These are phyloP conservation scores for Cinnamomum micranthum DNA, from an alignment of 164 flowering plant species.

Conservation along the genomic window DNA sequence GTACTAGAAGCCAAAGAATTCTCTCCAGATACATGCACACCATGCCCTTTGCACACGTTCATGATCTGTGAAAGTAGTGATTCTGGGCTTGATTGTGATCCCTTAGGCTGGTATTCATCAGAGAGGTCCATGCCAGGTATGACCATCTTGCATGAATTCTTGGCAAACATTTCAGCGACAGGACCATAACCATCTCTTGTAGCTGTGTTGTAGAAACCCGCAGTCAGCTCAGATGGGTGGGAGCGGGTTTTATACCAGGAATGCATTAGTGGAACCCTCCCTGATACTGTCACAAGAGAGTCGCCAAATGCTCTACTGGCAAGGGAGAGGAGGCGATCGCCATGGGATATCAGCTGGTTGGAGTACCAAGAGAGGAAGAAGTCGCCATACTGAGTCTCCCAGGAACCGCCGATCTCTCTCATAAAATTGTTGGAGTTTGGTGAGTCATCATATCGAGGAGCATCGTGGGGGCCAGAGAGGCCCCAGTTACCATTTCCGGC, in stretches of 20 bases:
- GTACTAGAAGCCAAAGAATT: conserved; percentile 36
- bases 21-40: conserved; percentile 60
- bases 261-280: conserved; percentile 66
- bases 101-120: conserved; percentile 44
- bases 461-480: conserved; percentile 84
- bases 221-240: conserved; percentile 74
- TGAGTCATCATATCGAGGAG: conserved; percentile 49
- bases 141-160: conserved; percentile 55
- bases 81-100: conserved; percentile 57
- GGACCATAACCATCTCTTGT: conserved; percentile 64
- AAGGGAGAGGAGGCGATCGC: conserved; percentile 59
- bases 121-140: conserved; percentile 81
- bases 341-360: conserved; percentile 58
- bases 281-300: conserved; percentile 34
- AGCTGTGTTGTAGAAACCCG: conserved; percentile 72
- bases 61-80: conserved; percentile 48
- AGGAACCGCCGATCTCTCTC: conserved; percentile 73
- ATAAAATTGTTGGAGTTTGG: conserved; percentile 56
- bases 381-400: conserved; percentile 82
- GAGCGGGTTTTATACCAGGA: conserved; percentile 62
- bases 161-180: conserved; percentile 59
- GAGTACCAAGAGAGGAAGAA: conserved; percentile 98
- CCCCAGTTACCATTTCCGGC: conserved; percentile 76
- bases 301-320: conserved; percentile 48
- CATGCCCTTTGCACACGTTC: conserved; percentile 44